phyloP scores from a whole-genome alignment of 768 basidiomycete genomes.

The Mycena filopes region DNA sequence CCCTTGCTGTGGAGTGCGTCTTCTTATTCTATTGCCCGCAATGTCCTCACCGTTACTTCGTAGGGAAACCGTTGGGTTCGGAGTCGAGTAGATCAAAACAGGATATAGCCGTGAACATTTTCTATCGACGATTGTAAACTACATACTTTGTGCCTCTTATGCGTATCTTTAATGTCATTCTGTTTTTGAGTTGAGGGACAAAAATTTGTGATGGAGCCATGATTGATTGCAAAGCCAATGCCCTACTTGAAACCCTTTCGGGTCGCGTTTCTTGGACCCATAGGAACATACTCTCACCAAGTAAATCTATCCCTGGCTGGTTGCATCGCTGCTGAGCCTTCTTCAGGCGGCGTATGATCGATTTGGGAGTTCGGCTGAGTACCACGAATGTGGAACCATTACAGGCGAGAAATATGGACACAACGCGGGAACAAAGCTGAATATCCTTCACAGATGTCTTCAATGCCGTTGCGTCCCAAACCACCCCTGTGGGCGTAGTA shows the following conservation, averaged over 20 bases:
- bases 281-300: conserved; percentile 71
- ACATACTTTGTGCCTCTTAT: conserved; percentile 23
- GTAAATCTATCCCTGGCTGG: conserved; percentile 37
- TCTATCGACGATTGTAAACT: conserved; percentile 30
- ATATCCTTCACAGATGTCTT: conserved; percentile 64
- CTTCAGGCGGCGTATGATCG: conserved; percentile 57
- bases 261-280: conserved; percentile 64
- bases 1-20: conserved; percentile 91
- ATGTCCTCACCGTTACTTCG: conserved; percentile 20
- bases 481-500: conserved; percentile 67
- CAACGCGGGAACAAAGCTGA: neutral
- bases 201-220: neutral
- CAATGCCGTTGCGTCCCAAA: conserved; percentile 54
- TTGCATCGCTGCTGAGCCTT: conserved; percentile 1
- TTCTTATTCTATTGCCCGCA: conserved; percentile 7
- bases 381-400: conserved; percentile 53
- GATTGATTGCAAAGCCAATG: neutral
- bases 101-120: conserved; percentile 24
- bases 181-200: too few species aligned
- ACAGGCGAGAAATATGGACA: conserved; percentile 41
- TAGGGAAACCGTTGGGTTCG: conserved; percentile 94
- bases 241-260: neutral
- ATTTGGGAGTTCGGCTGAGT: conserved; percentile 59
- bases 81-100: conserved; percentile 73
- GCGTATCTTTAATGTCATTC: conserved; percentile 28